phyloP scores from a whole-genome alignment of 768 basidiomycete genomes.

The Boletus barrowsii region DNA sequence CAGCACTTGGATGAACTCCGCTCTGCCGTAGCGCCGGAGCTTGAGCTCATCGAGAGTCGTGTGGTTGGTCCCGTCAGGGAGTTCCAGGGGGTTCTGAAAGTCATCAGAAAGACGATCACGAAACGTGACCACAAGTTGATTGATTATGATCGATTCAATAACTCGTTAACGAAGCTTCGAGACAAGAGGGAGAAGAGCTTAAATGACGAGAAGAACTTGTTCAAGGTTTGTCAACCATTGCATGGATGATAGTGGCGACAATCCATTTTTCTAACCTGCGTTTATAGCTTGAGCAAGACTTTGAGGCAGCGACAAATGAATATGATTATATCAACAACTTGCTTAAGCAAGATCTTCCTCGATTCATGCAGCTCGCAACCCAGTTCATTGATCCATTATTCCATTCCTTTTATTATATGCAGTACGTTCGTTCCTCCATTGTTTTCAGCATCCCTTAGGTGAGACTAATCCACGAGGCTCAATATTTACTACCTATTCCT shows the following conservation, averaged over 20 bases:
- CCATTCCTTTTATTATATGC: conserved; percentile 99
- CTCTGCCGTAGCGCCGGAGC: conserved; percentile 76
- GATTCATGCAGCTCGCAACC: conserved; percentile 85
- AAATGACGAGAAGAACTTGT: conserved; percentile 93
- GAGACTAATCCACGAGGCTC: conserved; percentile 46
- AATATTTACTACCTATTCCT: conserved; percentile 93
- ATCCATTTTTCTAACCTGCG: background rate
- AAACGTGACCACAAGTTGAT: conserved; percentile 97
- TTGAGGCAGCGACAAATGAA: conserved; percentile 86
- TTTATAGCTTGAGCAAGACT: conserved; percentile 88
- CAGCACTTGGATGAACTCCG: conserved; percentile 80
- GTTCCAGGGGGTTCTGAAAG: conserved; percentile 79
- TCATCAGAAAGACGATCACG: conserved; percentile 88
- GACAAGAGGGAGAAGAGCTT: conserved; percentile 99
- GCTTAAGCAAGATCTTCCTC: conserved; percentile 88
- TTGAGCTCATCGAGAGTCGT: conserved; percentile 89
- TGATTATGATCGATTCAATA: conserved; percentile 96
- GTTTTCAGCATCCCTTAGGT: background rate
- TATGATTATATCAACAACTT: conserved; percentile 91
- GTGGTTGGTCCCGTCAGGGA: conserved; percentile 87
- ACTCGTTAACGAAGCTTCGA: conserved; percentile 88
- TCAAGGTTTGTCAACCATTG: conserved; percentile 61
- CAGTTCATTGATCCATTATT: conserved; percentile 97
- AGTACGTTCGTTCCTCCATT: conserved; percentile 53
- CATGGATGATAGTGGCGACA: background rate